Evolutionary conservation across 345 rosid species (phyloP).

Genomic region (Acer saccharum): DNA sequence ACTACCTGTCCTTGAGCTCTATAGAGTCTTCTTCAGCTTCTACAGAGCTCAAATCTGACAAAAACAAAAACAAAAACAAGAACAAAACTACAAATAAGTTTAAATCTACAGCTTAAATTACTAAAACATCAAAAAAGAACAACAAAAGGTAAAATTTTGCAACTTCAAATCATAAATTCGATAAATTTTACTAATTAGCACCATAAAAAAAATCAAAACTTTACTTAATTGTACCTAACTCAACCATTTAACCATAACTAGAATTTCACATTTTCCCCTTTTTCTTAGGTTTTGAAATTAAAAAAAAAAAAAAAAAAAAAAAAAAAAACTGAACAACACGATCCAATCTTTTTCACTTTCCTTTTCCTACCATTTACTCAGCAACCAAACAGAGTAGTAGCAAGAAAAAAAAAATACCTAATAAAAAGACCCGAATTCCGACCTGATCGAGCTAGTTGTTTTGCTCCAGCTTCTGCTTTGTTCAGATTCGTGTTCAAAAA

Average conservation of each 20-base stretch:
- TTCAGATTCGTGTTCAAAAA: background rate
- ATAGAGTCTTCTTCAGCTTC: constrained; percentile 32
- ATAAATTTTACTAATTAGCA: background rate
- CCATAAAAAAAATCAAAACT: background rate
- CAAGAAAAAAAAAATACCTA: background rate
- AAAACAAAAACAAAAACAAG: constrained; percentile 11
- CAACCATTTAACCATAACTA: constrained; percentile 6
- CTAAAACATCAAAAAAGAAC: background rate
- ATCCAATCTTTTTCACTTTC: constrained; percentile 6
- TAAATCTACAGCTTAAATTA: background rate
- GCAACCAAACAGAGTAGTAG: constrained; percentile 23
- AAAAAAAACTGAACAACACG: background rate
- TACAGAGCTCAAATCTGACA: constrained; percentile 42
- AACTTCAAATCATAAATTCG: background rate
- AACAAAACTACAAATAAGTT: background rate
- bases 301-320: background rate
- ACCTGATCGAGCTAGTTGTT: constrained; percentile 10
- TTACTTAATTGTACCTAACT: background rate
- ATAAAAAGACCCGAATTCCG: constrained; percentile 8
- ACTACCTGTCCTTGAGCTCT: constrained; percentile 27
- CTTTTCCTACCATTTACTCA: constrained; percentile 11
- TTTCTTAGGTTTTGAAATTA: background rate
- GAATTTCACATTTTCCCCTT: constrained; percentile 1
- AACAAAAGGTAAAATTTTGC: background rate
- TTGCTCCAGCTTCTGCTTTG: background rate